Conservation (phyloP, 2,329 filamentous ascomycete species). For the Aureobasidium sp. region DNA sequence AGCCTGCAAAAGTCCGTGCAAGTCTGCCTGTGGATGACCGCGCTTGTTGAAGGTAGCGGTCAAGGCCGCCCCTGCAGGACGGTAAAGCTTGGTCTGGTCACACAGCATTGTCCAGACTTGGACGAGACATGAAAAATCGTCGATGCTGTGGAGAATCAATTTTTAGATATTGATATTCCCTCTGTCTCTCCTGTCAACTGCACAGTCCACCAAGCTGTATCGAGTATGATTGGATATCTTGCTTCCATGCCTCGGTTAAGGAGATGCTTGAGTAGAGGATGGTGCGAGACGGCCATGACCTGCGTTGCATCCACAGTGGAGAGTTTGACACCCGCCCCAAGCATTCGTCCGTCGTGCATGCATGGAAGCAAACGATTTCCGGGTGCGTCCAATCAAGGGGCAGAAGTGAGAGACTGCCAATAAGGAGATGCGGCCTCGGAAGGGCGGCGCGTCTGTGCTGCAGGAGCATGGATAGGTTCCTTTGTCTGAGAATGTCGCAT, state of each 20-base stretch:
- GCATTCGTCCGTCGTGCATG: background rate
- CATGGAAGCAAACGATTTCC: background rate
- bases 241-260: background rate
- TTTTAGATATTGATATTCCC: background rate
- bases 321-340: background rate
- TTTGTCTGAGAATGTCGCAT: too few relatives aligned
- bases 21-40: constrained; percentile 1
- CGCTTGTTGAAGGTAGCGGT: constrained; percentile 9
- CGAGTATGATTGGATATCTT: background rate
- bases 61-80: constrained; percentile 10
- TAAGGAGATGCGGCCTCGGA: constrained; percentile 8
- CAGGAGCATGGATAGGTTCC: too few relatives aligned
- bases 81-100: constrained; percentile 10
- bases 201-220: constrained; percentile 9
- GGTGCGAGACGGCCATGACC: background rate
- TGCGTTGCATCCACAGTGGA: background rate
- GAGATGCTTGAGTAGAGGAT: too few relatives aligned
- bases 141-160: background rate
- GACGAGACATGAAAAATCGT: constrained; percentile 3
- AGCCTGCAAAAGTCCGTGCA: background rate
- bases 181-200: background rate
- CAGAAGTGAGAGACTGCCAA: background rate
- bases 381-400: background rate
- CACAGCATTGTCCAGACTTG: background rate
- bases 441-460: constrained; percentile 11